Base-by-base conservation (phyloP, 768 basidiomycete species). In the Rubroboletus pulcherrimus region DNA sequence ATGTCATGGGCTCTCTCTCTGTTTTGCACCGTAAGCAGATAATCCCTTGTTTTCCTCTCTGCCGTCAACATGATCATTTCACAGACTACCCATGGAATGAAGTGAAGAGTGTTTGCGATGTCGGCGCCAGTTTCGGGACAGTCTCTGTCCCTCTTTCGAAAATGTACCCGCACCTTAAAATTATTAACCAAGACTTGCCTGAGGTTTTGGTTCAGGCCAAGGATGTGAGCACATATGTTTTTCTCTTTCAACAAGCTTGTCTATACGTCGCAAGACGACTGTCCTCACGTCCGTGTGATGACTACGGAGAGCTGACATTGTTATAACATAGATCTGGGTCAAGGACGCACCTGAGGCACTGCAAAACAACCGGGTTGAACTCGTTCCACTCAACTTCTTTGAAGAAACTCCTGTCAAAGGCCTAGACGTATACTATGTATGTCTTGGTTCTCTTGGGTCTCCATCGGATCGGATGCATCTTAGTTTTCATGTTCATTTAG, bases 91-190 rank as follows among this genome's bases (percentile, higher is more conserved):
- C 67, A 30, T 59, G 72, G 72, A 34, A 59, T 54, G 59, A 56
- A 49, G 55, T 63, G 26, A 53, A 61, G 31, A 63, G 66, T 9
- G 54, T 73, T 31, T 65, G 66, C 12, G 71, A 71, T 46, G 55
- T 71, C 19, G 71, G 70, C 7, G 62, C 70, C 11, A 64, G 70
- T n/a, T 29, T 66, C 5, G 70, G 70, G 6, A 60, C 64, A 1
- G 52, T 71, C n/a, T 69, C 71, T 40, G 33, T 63, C 1, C 62
- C 66, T 19, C 62, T 71, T 47, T 49, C 66, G 4, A 71, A 58
- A 52, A 59, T 52, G 41, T 59, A 60, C 46, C 69, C 70, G 7
- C 66, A 67, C 30, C 39, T 71, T 29, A 66, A 63, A 38, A 62
- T 72, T 26, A 43, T 42, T 8, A 42, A 68, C 26, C 69, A 72